Percentiles rank a stretch among this genome's conserved stretches.
These are phyloP conservation scores for Microcera coccophila DNA, from an alignment of 2,329 filamentous ascomycete species.

Conservation along the genomic window DNA sequence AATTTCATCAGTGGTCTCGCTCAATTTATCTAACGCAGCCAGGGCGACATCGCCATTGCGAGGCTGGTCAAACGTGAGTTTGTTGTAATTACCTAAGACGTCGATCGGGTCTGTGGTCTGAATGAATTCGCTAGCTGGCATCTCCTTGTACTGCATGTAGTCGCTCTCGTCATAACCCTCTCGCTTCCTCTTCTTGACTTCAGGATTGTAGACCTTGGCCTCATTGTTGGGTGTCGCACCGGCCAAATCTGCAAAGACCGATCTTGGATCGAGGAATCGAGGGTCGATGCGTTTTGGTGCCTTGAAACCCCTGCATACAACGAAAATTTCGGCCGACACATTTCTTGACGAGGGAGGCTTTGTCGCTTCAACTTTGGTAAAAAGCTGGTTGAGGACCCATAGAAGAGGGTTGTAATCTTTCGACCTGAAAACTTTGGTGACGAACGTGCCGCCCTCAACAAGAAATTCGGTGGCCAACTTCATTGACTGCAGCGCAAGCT, in stretches of 20 bases:
- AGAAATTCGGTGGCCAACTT: conserved; percentile 94
- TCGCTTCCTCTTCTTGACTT: conserved; percentile 94
- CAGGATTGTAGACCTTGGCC: conserved; percentile 96
- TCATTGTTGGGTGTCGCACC: conserved; percentile 89
- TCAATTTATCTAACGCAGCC: conserved; percentile 77
- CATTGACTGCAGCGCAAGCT: conserved; percentile 83
- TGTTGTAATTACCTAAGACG: conserved; percentile 82
- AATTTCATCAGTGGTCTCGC: conserved; percentile 83
- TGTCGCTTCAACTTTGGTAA: conserved; percentile 91
- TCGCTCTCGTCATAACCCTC: conserved; percentile 98
- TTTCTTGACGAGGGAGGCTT: conserved; percentile 95
- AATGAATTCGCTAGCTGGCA: conserved; percentile 86
- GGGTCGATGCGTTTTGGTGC: conserved; percentile 91
- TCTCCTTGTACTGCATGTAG: conserved; percentile 86
- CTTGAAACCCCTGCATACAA: conserved; percentile 93
- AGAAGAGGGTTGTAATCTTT: conserved; percentile 95
- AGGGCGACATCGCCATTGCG: conserved; percentile 79
- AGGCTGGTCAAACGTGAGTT: conserved; percentile 76
- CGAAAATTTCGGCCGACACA: conserved; percentile 97
- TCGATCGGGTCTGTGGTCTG: conserved; percentile 90
- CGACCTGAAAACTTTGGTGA: conserved; percentile 95
- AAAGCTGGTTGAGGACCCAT: conserved; percentile 97
- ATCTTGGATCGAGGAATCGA: conserved; percentile 81
- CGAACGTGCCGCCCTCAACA: conserved; percentile 82
- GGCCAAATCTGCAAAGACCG: conserved; percentile 89